These are phyloP conservation scores for Chlorella sp. DNA, from an alignment of 139 green algal species.

Conservation along the genomic window DNA sequence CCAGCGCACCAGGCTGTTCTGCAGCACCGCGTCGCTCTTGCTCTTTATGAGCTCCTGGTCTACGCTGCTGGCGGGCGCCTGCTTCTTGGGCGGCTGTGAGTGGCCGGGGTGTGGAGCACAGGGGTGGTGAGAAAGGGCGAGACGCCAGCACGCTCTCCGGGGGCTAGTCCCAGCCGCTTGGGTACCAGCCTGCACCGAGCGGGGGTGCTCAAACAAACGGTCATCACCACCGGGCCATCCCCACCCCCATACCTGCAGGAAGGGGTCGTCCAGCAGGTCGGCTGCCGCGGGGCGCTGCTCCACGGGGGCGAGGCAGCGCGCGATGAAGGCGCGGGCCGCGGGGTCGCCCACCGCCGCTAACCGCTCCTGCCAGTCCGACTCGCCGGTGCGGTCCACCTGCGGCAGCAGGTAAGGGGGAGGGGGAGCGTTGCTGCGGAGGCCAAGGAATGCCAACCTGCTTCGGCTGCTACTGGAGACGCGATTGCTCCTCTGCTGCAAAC, in stretches of 20 bases:
- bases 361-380: slow-evolving; percentile 49
- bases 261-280: slow-evolving; percentile 89
- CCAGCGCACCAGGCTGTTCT: slow-evolving; percentile 13
- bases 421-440: not conserved
- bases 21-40: slow-evolving; percentile 11
- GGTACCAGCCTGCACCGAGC: no score
- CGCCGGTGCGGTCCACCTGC: slow-evolving; percentile 59
- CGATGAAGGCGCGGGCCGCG: slow-evolving; percentile 78
- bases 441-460: no score
- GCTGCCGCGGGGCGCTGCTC: slow-evolving; percentile 71
- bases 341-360: slow-evolving; percentile 76
- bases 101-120: not conserved
- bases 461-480: no score
- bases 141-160: no score
- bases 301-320: slow-evolving; percentile 72
- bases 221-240: no score
- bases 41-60: slow-evolving; percentile 22
- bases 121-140: no score
- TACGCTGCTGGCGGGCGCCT: not conserved
- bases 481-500: no score
- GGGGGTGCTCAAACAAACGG: no score
- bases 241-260: slow-evolving; percentile 59
- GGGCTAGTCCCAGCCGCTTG: no score
- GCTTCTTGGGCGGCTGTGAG: slow-evolving; percentile 22
- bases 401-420: not conserved